phyloP scores from a whole-genome alignment of 306 rosid species.

The Lathyrus tuberosus region DNA sequence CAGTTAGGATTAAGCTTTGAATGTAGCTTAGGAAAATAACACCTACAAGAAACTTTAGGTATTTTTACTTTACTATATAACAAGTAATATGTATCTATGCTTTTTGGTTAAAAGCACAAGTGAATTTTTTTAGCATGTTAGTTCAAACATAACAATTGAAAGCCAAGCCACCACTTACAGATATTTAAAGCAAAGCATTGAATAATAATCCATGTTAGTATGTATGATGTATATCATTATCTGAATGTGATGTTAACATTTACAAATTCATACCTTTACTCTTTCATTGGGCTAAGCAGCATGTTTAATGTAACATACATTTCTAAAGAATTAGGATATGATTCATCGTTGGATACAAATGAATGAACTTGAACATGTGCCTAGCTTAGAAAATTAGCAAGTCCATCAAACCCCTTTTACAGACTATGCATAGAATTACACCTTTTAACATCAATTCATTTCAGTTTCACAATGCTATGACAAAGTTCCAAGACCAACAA shows the following conservation, averaged over 20 bases:
- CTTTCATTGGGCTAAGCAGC: conserved; percentile 55
- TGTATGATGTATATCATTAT: neutral
- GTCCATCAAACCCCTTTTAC: too few species aligned
- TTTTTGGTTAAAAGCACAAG: neutral
- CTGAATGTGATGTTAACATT: conserved; percentile 23
- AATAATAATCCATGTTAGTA: conserved; percentile 1
- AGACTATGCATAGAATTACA: too few species aligned
- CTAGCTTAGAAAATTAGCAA: too few species aligned
- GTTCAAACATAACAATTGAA: conserved; percentile 29
- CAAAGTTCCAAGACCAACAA: too few species aligned
- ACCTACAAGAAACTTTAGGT: too few species aligned
- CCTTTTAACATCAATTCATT: too few species aligned
- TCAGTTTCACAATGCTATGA: too few species aligned
- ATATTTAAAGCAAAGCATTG: conserved; percentile 33
- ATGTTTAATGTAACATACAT: conserved; percentile 46
- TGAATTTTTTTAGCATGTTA: conserved; percentile 11
- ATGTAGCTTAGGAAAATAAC: too few species aligned
- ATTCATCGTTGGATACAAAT: conserved; percentile 59
- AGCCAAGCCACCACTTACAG: conserved; percentile 15
- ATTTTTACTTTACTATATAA: too few species aligned
- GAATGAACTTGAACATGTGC: conserved; percentile 38
- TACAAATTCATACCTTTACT: conserved; percentile 32
- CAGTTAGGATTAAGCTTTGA: too few species aligned
- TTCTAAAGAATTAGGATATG: conserved; percentile 51
- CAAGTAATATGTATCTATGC: neutral